Evolutionary conservation across 331 rosid species (phyloP).

Genomic region (Acacia concinna): DNA sequence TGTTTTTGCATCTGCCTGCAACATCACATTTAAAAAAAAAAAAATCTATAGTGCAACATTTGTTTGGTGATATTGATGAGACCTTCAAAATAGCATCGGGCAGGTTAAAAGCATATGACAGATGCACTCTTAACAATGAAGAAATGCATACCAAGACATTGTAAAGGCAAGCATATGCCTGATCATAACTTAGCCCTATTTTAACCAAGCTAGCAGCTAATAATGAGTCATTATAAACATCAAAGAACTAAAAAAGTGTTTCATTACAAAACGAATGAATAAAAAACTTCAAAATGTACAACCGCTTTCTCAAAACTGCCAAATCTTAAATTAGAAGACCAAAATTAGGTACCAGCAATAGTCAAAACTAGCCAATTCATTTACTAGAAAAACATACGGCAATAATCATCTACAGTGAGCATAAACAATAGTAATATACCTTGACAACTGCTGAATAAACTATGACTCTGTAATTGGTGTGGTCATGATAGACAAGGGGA

Average conservation of each 20-base stretch:
- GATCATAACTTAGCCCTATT: neutral
- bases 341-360: neutral
- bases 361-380: neutral
- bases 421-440: slow-evolving; percentile 47
- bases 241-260: neutral
- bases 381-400: neutral
- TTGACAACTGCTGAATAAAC: slow-evolving; percentile 97
- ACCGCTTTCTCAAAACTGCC: neutral
- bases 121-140: neutral
- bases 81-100: neutral
- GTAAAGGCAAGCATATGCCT: neutral
- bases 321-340: neutral
- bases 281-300: neutral
- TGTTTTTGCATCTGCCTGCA: slow-evolving; percentile 93
- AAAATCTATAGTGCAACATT: neutral
- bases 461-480: slow-evolving; percentile 69
- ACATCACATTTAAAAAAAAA: slow-evolving; percentile 27
- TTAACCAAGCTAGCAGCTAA: neutral
- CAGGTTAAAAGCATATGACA: neutral
- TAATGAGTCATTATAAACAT: neutral
- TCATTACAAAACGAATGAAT: neutral
- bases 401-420: neutral
- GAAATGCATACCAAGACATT: neutral
- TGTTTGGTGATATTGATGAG: neutral
- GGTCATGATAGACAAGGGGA: slow-evolving; percentile 78